Percentiles rank a stretch among this genome's conserved stretches.
Evolutionary conservation across 2,329 filamentous ascomycete species (phyloP).

Genomic region (Purpureocillium lavendulum): DNA sequence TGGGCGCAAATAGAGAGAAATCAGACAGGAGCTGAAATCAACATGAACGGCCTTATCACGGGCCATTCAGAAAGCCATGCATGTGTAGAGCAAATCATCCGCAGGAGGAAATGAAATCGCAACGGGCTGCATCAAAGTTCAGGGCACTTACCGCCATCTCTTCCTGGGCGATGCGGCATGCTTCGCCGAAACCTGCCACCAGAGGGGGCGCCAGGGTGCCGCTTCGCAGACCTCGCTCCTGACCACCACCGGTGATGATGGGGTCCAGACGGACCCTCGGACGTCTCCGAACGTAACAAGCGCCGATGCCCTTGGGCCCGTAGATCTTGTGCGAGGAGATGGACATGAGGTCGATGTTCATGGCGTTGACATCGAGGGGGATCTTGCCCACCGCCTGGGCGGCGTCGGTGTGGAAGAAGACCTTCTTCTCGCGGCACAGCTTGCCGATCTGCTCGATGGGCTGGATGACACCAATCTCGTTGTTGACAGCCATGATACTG

Average conservation of each 20-base stretch:
- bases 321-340: conserved; percentile 99
- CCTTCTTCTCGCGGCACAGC: conserved; percentile 81
- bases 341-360: conserved; percentile 98
- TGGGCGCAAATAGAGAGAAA: conserved; percentile 3
- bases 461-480: conserved; percentile 99
- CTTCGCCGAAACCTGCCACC: conserved; percentile 89
- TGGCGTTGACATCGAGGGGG: conserved; percentile 88
- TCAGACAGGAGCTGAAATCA: conserved; percentile 65
- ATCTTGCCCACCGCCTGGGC: conserved; percentile 99
- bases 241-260: conserved; percentile 91
- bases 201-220: conserved; percentile 86
- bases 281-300: conserved; percentile 88
- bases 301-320: conserved; percentile 92
- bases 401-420: conserved; percentile 96
- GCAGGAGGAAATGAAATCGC: conserved; percentile 10
- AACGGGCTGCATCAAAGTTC: conserved; percentile 2
- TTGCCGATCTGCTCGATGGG: conserved; percentile 89
- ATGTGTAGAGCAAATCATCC: conserved; percentile 83
- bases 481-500: conserved; percentile 98
- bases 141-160: conserved; percentile 72
- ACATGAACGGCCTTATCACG: conserved; percentile 50
- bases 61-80: conserved; percentile 82
- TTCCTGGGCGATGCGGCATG: conserved; percentile 81
- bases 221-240: conserved; percentile 90
- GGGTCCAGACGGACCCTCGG: conserved; percentile 92